These are phyloP conservation scores for Akanthomyces muscarius DNA, from an alignment of 2,329 filamentous ascomycete genomes.

Conservation along the genomic window DNA sequence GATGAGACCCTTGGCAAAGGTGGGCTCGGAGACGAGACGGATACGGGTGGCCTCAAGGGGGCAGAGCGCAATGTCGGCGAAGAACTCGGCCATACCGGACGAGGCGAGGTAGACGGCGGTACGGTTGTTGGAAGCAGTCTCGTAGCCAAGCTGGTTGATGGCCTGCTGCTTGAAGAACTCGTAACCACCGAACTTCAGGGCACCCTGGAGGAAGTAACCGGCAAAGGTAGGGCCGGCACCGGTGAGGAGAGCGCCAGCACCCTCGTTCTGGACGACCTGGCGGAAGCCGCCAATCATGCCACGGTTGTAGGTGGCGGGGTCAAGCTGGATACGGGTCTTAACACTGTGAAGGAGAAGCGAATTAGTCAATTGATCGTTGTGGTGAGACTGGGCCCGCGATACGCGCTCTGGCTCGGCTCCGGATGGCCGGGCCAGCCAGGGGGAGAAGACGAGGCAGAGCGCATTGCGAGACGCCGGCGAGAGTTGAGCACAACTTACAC, in stretches of 20 bases:
- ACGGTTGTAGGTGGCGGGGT: constrained; percentile 76
- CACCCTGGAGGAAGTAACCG: constrained; percentile 84
- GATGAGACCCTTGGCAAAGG: constrained; percentile 69
- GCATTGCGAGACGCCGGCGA: not conserved
- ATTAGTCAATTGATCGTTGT: constrained; percentile 18
- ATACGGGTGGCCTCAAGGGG: constrained; percentile 84
- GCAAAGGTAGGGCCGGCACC: constrained; percentile 75
- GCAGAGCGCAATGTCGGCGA: constrained; percentile 72
- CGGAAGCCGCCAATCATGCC: constrained; percentile 77
- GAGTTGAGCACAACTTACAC: constrained; percentile 68
- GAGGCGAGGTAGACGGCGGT: constrained; percentile 70
- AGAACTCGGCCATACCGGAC: constrained; percentile 55
- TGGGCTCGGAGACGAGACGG: constrained; percentile 77
- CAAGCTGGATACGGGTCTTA: constrained; percentile 86
- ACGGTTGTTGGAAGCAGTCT: constrained; percentile 67
- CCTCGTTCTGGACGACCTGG: constrained; percentile 73
- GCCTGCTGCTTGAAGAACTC: constrained; percentile 87
- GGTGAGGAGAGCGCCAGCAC: constrained; percentile 73
- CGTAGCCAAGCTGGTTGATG: constrained; percentile 70
- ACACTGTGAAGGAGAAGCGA: constrained; percentile 51
- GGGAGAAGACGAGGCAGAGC: not conserved
- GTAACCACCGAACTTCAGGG: constrained; percentile 85
- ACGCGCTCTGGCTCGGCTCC: not conserved
- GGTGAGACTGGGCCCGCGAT: not conserved
- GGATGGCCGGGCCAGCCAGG: not conserved